Base-by-base conservation (phyloP, 129 eudicot species). In the Pseudognaphalium luteoalbum region DNA sequence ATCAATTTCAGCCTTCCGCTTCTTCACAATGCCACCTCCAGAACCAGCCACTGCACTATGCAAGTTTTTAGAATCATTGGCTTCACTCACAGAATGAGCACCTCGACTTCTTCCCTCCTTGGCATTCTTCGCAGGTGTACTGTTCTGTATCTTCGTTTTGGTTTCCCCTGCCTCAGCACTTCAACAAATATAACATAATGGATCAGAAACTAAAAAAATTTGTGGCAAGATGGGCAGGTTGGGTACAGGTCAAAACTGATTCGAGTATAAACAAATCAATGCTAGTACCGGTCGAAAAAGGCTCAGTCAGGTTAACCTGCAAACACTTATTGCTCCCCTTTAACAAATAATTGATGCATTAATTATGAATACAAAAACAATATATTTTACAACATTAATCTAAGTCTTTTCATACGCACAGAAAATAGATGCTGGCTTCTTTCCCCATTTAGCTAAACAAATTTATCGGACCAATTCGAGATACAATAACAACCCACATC, bases 161-260 rank as follows among this genome's bases (percentile, higher is more conserved):
- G 66, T 37, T 80, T 69, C 83, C 30, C 78, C 81, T 63, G 74
- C 88, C 74, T 69, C 90, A 30, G 80, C 79, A 76, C 81, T 81
- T 77, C 85, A 88, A 61, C 37, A 69, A 81, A 44, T 52, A 74
- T 29, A 71, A 66, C 67, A 37, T 54, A 30, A 77, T 52, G 68
- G n/a, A 35, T 65, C 67, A 77, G 68, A 70, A 10, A 7, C 1
- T 25, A 58, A 69, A n/a, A 50, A 21, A 8, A 54, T 17, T 6
- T 22, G 60, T 4, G 22, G 25, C 25, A 54, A n/a, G 22, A 54
- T 54, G 60, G 60, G 22, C 60, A n/a, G 8, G 22, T 54, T 54
- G 60, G 60, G 9, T 19, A 54, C 59, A 16, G 19, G 59, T 52
- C 59, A 52, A n/a, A 52, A 52, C n/a, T 52, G 4, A 14, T 50